Conservation (phyloP, 2,329 filamentous ascomycete genomes). For the Verticillium longisporum region DNA sequence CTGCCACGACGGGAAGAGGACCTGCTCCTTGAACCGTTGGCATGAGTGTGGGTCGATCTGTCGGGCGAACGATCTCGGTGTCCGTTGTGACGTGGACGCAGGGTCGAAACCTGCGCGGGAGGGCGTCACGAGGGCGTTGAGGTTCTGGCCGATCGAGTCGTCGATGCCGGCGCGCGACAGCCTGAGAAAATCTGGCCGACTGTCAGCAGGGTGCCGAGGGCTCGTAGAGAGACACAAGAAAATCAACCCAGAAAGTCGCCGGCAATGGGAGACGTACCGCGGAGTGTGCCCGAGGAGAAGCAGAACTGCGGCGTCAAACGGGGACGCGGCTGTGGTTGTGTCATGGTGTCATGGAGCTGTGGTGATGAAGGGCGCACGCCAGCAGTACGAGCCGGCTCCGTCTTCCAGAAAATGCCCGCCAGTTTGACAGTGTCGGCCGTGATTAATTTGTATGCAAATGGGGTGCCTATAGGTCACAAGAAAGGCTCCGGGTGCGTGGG, state of each 20-base stretch:
- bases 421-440: slow-evolving; percentile 23
- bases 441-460: not conserved
- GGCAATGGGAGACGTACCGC: slow-evolving; percentile 43
- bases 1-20: slow-evolving; percentile 87
- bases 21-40: slow-evolving; percentile 62
- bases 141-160: slow-evolving; percentile 86
- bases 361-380: slow-evolving; percentile 22
- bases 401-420: slow-evolving; percentile 44
- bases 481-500: not conserved
- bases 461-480: not conserved
- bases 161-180: slow-evolving; percentile 79
- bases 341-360: slow-evolving; percentile 34
- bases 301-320: slow-evolving; percentile 68
- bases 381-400: slow-evolving; percentile 29
- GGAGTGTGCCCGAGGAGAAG: slow-evolving; percentile 61
- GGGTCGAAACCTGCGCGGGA: slow-evolving; percentile 70
- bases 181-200: slow-evolving; percentile 72
- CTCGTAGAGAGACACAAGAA: not conserved
- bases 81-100: slow-evolving; percentile 61
- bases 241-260: not conserved
- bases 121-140: slow-evolving; percentile 82
- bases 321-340: slow-evolving; percentile 37
- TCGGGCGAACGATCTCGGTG: slow-evolving; percentile 39
- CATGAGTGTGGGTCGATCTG: slow-evolving; percentile 60
- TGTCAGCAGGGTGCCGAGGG: not conserved